A percentile compares a stretch with the other conserved stretches of the same genome.
Conservation (phyloP, 345 rosid genomes). For the Moricandia moricandioides region DNA sequence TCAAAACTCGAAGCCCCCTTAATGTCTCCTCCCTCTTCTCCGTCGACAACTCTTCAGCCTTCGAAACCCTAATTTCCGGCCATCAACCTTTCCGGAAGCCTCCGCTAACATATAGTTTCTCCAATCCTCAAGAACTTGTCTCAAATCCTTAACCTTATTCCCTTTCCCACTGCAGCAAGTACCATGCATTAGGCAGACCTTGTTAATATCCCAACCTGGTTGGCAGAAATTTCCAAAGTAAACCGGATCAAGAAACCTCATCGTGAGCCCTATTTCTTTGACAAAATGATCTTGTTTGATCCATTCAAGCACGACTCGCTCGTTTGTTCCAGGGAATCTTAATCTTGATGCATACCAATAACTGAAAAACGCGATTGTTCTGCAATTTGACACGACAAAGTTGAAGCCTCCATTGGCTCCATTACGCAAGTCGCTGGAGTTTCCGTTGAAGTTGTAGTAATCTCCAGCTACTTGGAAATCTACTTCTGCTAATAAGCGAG, state of each 20-base stretch:
- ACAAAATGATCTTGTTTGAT: background rate
- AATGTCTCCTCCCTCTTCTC: background rate
- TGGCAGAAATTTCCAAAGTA: slow-evolving; percentile 63
- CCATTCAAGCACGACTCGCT: slow-evolving; percentile 22
- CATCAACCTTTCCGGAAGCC: too few relatives aligned
- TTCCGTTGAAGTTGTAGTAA: slow-evolving; percentile 27
- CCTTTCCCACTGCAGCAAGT: too few relatives aligned
- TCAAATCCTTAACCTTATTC: slow-evolving; percentile 47
- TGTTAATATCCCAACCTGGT: slow-evolving; percentile 43
- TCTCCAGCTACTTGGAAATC: slow-evolving; percentile 81
- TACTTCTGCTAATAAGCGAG: slow-evolving; percentile 39
- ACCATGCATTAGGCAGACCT: slow-evolving; percentile 66
- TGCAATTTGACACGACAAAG: slow-evolving; percentile 44
- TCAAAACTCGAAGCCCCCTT: too few relatives aligned
- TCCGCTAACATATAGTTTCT: slow-evolving; percentile 13
- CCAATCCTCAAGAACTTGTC: slow-evolving; percentile 56
- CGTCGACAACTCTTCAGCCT: background rate
- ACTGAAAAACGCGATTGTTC: slow-evolving; percentile 53
- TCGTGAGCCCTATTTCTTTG: slow-evolving; percentile 30
- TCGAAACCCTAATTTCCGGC: background rate
- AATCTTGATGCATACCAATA: slow-evolving; percentile 56
- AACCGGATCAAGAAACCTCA: slow-evolving; percentile 53
- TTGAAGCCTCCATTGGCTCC: slow-evolving; percentile 61
- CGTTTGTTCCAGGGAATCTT: slow-evolving; percentile 38
- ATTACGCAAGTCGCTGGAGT: slow-evolving; percentile 35